Conservation (phyloP, 192 early-diverging fungal species). For the Geranomyces variabilis region DNA sequence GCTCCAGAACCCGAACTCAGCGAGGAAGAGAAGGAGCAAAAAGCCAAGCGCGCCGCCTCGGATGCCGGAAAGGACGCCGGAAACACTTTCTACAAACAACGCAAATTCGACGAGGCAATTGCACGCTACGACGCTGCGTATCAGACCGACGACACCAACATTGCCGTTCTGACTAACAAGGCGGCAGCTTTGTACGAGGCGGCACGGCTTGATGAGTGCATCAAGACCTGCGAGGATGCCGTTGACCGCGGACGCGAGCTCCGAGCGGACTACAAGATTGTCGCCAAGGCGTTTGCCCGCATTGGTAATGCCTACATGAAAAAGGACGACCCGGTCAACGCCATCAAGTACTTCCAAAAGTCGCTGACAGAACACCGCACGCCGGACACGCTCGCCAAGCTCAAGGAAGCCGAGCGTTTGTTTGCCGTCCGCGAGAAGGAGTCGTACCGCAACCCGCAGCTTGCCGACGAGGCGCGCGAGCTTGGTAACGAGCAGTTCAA, state of each 20-base stretch:
- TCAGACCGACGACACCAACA: slow-evolving; percentile 85
- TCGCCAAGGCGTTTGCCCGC: slow-evolving; percentile 86
- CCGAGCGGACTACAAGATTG: slow-evolving; percentile 91
- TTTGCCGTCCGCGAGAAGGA: slow-evolving; percentile 78
- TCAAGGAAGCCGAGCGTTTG: slow-evolving; percentile 84
- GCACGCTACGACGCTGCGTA: slow-evolving; percentile 88
- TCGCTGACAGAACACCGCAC: slow-evolving; percentile 95
- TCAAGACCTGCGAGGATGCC: slow-evolving; percentile 89
- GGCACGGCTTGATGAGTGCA: slow-evolving; percentile 89
- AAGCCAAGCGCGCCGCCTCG: slow-evolving; percentile 64
- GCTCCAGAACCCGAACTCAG: slow-evolving; percentile 44
- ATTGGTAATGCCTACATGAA: slow-evolving; percentile 90
- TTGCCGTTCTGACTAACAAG: slow-evolving; percentile 96
- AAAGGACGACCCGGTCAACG: slow-evolving; percentile 74
- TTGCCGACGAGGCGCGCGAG: slow-evolving; percentile 91
- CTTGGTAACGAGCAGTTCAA: slow-evolving; percentile 94
- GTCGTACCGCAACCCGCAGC: slow-evolving; percentile 80
- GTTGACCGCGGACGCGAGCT: slow-evolving; percentile 89
- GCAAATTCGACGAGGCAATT: slow-evolving; percentile 86
- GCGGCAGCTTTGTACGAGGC: slow-evolving; percentile 95
- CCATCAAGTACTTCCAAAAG: slow-evolving; percentile 91
- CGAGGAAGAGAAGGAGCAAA: slow-evolving; percentile 69
- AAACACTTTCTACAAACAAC: slow-evolving; percentile 90
- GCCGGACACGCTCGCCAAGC: slow-evolving; percentile 85
- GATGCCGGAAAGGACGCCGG: slow-evolving; percentile 84